These are phyloP conservation scores for Solanum megistacrolobum DNA, from an alignment of 257 asterid species.

Conservation along the genomic window DNA sequence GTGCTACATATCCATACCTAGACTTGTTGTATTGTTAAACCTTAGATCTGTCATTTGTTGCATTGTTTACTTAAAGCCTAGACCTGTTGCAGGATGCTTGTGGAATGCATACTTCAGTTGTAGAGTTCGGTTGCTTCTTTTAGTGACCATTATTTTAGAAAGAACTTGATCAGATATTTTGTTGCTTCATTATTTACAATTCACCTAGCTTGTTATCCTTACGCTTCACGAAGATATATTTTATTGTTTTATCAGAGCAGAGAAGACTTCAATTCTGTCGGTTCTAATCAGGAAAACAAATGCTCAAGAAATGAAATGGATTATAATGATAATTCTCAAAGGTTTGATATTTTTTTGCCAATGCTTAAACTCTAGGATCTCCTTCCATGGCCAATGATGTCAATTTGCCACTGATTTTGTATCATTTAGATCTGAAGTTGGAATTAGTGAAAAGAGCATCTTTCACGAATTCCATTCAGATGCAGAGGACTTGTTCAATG, in stretches of 20 bases:
- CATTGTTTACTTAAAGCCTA: too few species aligned
- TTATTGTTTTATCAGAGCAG: too few species aligned
- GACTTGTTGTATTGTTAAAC: too few species aligned
- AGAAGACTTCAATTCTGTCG: too few species aligned
- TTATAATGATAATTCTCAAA: conserved; percentile 15
- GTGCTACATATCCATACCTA: neutral
- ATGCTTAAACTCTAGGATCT: neutral
- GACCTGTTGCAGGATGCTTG: neutral
- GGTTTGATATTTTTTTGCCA: neutral
- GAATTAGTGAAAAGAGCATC: conserved; percentile 48
- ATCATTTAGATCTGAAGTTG: conserved; percentile 69
- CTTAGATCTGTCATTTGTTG: too few species aligned
- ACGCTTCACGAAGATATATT: too few species aligned
- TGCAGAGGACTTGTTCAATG: conserved; percentile 93
- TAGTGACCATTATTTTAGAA: neutral
- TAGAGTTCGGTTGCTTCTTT: too few species aligned
- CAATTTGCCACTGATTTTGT: neutral
- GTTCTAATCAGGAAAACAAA: too few species aligned
- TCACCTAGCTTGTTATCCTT: neutral
- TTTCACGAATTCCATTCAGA: conserved; percentile 76
- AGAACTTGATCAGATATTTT: too few species aligned
- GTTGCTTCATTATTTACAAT: too few species aligned
- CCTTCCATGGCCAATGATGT: neutral
- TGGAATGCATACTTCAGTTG: neutral
- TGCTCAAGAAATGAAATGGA: conserved; percentile 9